Conservation (phyloP, 306 rosid species). For the Sechiopsis laciniata region DNA sequence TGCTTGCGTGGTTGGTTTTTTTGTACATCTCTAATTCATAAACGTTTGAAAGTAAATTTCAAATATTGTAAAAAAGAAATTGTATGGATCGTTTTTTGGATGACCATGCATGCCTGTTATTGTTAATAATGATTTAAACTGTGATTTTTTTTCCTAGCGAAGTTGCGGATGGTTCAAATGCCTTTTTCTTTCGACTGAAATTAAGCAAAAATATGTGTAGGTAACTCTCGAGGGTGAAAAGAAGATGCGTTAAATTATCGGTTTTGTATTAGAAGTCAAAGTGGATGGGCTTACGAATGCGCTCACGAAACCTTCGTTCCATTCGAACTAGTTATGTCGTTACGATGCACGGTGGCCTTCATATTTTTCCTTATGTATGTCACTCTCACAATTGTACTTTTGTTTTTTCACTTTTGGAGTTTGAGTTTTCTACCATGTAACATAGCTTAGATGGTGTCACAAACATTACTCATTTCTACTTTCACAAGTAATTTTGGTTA, state of each 20-base stretch:
- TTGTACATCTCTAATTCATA: too few relatives aligned
- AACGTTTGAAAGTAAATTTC: background rate
- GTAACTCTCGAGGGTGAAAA: slow-evolving; percentile 13
- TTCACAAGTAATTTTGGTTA: slow-evolving; percentile 8
- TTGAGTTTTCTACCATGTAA: background rate
- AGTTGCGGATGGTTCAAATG: background rate
- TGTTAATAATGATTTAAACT: too few relatives aligned
- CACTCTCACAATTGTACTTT: background rate
- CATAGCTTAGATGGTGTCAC: background rate
- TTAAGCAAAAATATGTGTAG: slow-evolving; percentile 8
- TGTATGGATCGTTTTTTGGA: background rate
- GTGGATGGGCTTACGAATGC: background rate
- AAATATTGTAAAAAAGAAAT: too few relatives aligned
- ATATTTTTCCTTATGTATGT: background rate
- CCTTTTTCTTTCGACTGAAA: background rate
- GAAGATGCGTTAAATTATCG: slow-evolving; percentile 7
- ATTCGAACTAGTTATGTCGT: background rate
- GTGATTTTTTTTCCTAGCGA: background rate
- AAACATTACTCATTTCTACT: background rate
- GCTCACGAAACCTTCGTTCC: background rate
- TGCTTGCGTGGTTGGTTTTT: too few relatives aligned
- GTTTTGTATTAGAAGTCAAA: background rate
- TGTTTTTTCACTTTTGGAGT: background rate
- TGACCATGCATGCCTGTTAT: background rate
- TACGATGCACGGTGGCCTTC: background rate